Evolutionary conservation across 148 eudicot genomes (phyloP).

Genomic region (Selenicereus undatus): DNA sequence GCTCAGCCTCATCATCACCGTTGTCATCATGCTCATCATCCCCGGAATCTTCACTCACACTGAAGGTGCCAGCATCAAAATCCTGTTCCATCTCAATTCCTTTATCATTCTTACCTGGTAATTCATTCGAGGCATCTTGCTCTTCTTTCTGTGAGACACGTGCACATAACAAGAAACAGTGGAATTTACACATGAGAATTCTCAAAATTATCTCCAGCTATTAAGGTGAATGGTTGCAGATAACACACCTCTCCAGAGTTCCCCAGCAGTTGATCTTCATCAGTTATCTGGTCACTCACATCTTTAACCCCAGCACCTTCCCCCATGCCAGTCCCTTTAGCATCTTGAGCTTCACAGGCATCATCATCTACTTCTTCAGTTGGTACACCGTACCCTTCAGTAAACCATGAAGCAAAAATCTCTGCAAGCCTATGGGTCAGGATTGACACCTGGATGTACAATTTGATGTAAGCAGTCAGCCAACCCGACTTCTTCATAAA

Average conservation of each 20-base stretch:
- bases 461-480: conserved; percentile 4
- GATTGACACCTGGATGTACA: conserved; percentile 50
- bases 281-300: conserved; percentile 83
- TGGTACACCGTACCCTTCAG: conserved; percentile 68
- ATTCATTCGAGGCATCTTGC: conserved; percentile 43
- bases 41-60: conserved; percentile 86
- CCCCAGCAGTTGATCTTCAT: conserved; percentile 91
- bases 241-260: conserved; percentile 58
- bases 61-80: conserved; percentile 52
- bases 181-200: not conserved
- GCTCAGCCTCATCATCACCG: conserved; percentile 46
- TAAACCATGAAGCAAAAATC: conserved; percentile 61
- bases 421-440: conserved; percentile 66
- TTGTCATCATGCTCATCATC: conserved; percentile 39
- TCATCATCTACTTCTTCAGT: conserved; percentile 59
- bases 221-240: not conserved
- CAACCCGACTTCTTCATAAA: not conserved
- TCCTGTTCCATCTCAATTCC: conserved; percentile 89
- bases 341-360: conserved; percentile 53
- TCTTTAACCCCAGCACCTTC: conserved; percentile 80
- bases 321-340: conserved; percentile 88
- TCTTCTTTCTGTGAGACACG: conserved; percentile 54
- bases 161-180: not conserved
- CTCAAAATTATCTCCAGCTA: not conserved
- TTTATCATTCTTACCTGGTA: conserved; percentile 56